These are phyloP conservation scores for Macrophomina phaseolina DNA, from an alignment of 2,329 filamentous ascomycete species.

Conservation along the genomic window DNA sequence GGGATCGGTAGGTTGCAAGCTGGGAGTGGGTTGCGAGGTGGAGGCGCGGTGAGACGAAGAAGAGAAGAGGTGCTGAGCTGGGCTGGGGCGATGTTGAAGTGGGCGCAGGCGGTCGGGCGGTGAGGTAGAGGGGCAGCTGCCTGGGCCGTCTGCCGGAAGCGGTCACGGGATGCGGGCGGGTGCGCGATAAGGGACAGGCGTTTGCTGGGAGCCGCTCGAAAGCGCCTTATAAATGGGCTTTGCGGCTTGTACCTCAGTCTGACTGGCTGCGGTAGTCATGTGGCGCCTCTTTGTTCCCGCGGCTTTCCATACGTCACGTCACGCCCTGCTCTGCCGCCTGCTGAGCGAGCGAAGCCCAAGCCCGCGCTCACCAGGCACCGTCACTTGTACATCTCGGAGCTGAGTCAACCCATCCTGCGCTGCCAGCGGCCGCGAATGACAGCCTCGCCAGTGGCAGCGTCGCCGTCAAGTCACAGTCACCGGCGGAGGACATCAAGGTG, in stretches of 20 bases:
- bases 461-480: not conserved
- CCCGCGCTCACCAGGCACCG: slow-evolving; percentile 5
- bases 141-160: not conserved
- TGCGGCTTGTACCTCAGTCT: not conserved
- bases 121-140: slow-evolving; percentile 25
- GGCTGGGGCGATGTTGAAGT: slow-evolving; percentile 28
- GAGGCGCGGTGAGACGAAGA: slow-evolving; percentile 34
- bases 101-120: slow-evolving; percentile 22
- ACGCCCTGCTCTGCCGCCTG: slow-evolving; percentile 20
- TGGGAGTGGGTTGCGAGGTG: slow-evolving; percentile 32
- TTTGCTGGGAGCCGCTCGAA: slow-evolving; percentile 1
- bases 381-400: slow-evolving; percentile 11
- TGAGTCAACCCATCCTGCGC: not conserved
- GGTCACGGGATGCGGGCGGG: not conserved
- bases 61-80: slow-evolving; percentile 39
- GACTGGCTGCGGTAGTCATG: slow-evolving; percentile 19
- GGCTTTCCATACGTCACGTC: slow-evolving; percentile 20
- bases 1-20: slow-evolving; percentile 26
- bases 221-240: slow-evolving; percentile 20
- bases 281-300: slow-evolving; percentile 23
- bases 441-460: not conserved
- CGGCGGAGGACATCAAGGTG: not conserved
- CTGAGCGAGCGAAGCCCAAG: not conserved
- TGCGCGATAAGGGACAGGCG: slow-evolving; percentile 5
- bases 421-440: not conserved